Evolutionary conservation across 2,329 filamentous ascomycete genomes (phyloP).

Genomic region (Trichoderma atrobrunneum): DNA sequence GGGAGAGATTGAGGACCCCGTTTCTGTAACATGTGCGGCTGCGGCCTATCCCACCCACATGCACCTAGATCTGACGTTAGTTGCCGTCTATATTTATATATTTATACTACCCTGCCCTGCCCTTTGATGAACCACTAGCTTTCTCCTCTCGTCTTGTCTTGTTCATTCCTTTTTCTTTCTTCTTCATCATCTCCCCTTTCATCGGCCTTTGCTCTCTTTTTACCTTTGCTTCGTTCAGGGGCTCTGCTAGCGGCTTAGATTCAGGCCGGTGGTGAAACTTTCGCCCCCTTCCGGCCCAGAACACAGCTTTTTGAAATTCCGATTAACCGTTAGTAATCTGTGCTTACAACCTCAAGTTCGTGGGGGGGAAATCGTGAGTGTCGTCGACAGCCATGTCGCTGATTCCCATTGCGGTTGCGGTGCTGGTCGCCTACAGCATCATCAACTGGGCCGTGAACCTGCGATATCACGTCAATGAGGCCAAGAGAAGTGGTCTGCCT

Average conservation of each 20-base stretch:
- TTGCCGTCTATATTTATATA: background rate
- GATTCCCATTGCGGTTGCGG: conserved; percentile 34
- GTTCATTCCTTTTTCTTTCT: background rate
- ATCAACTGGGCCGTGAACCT: conserved; percentile 37
- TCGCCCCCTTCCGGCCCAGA: background rate
- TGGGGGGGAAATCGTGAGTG: background rate
- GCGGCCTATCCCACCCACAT: background rate
- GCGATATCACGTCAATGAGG: conserved; percentile 46
- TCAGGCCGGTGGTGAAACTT: background rate
- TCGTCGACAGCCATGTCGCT: conserved; percentile 30
- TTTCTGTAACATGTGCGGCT: background rate
- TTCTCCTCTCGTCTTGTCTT: background rate
- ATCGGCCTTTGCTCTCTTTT: background rate
- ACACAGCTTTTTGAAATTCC: background rate
- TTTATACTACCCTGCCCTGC: background rate
- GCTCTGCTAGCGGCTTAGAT: background rate
- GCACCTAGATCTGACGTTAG: background rate
- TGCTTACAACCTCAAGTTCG: background rate
- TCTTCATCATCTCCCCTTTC: background rate
- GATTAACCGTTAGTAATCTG: background rate
- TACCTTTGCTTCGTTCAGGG: background rate
- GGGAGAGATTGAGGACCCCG: background rate
- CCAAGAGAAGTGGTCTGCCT: conserved; percentile 49
- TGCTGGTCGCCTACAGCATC: conserved; percentile 34
- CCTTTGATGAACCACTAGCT: background rate